A percentile compares a stretch with the other conserved stretches of the same genome.
phyloP scores from a whole-genome alignment of 2,329 filamentous ascomycete species.

The Helotiales sp. region DNA sequence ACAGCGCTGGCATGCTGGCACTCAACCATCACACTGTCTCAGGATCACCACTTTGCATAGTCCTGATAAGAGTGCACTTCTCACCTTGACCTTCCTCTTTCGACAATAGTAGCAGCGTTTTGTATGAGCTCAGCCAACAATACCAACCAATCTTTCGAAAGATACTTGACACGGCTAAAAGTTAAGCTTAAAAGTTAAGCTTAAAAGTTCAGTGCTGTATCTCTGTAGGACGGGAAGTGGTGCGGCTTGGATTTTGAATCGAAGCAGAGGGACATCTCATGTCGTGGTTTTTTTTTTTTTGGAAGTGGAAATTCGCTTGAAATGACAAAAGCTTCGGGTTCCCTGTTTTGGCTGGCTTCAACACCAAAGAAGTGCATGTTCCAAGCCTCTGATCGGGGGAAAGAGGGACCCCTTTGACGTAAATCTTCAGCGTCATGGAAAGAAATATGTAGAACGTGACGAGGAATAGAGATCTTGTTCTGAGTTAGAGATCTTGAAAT shows the following conservation, averaged over 20 bases:
- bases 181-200: background rate
- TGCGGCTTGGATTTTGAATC: background rate
- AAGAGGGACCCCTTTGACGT: background rate
- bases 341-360: background rate
- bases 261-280: background rate
- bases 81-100: constrained; percentile 16
- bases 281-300: background rate
- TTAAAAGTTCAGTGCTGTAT: background rate
- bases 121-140: constrained; percentile 18
- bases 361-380: background rate
- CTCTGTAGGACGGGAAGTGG: background rate
- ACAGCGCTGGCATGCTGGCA: constrained; percentile 23
- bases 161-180: background rate
- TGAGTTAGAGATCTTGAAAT: no score
- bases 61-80: background rate
- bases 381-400: background rate
- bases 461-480: no score
- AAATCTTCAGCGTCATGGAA: background rate
- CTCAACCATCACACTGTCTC: constrained; percentile 23
- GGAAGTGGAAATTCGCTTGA: background rate
- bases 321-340: no score
- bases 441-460: background rate
- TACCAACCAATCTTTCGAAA: constrained; percentile 11
- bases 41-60: background rate
- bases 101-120: constrained; percentile 16